Base-by-base conservation (phyloP, 495 filamentous ascomycete species). In the Darksidea phi region DNA sequence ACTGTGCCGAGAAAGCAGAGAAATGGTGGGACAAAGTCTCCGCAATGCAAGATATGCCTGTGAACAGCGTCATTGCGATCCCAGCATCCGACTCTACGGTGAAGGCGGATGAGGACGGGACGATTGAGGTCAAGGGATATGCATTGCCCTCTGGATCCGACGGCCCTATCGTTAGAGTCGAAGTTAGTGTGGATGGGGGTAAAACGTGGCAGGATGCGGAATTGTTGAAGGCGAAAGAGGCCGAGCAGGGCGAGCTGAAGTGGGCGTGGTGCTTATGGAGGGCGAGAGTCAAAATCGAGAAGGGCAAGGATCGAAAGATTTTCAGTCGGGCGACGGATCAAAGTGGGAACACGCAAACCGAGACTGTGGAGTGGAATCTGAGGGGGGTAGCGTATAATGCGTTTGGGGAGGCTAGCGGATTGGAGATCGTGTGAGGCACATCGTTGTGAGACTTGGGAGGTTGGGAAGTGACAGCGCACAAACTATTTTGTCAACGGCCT, bases 371-470 rank as follows among this genome's bases (percentile, higher is more conserved):
- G 59, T 86, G 83, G 83, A 85, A 84, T 68, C 67, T 81, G 48
- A 74, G 84, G 45, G 84, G 84, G 2, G 81, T 86, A 7, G 80
- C 74, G 46, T 86, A 85, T 71, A 80, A 82, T 70, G 84, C 81
- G 13, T 86, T 80, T 72, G 84, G 83, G 0, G 78, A 84, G 64
- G 72, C 73, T 20, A 75, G 72, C 42, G 73, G 77, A 32, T 53
- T 85, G 55, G 58, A 69, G 38, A 49, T 69, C 13, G 57, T 59
- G 8, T 69, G 51, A 63, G 1, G 24, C 5, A 15, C 12, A 52
- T 52, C 11, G 20, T 24, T 10, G 28, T 32, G 10, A 32, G n/a
- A n/a, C n/a, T n/a, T n/a, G n/a, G n/a, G n/a, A n/a, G n/a, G n/a
- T n/a, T n/a, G n/a, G n/a, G n/a, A n/a, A n/a, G n/a, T n/a, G n/a